Conservation (phyloP, 352 stramenopile species). For the Phytophthora nicotianae region DNA sequence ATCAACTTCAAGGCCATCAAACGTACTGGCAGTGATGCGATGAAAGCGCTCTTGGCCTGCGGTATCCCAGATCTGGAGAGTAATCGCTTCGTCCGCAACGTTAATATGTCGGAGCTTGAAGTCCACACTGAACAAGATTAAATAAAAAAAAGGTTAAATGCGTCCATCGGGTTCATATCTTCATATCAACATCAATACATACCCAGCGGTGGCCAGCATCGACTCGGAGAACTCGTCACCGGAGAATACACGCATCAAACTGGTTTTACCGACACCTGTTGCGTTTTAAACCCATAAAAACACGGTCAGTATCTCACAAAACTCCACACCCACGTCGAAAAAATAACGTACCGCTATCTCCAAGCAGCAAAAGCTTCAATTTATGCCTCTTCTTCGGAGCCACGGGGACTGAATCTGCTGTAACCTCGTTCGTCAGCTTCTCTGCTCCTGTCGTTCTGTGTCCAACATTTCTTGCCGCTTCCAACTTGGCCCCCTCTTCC, state of each 20-base stretch:
- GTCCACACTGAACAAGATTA: slow-evolving; percentile 71
- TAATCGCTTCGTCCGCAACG: slow-evolving; percentile 83
- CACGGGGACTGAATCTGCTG: slow-evolving; percentile 25
- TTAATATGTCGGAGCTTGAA: slow-evolving; percentile 93
- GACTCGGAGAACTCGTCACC: slow-evolving; percentile 92
- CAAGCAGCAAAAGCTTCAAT: slow-evolving; percentile 91
- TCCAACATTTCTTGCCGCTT: slow-evolving; percentile 14
- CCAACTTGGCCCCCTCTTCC: slow-evolving; percentile 25
- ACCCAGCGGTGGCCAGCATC: slow-evolving; percentile 91
- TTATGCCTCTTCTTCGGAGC: slow-evolving; percentile 81
- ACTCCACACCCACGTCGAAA: not conserved
- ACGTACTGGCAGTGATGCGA: slow-evolving; percentile 92
- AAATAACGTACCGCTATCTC: slow-evolving; percentile 75
- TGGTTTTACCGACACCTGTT: slow-evolving; percentile 91
- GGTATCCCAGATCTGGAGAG: slow-evolving; percentile 95
- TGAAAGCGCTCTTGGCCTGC: slow-evolving; percentile 94
- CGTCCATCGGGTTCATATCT: not conserved
- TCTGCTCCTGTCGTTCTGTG: slow-evolving; percentile 19
- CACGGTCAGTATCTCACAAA: slow-evolving; percentile 17
- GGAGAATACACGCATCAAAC: slow-evolving; percentile 93
- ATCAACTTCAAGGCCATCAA: not conserved
- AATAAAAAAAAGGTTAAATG: slow-evolving; percentile 7
- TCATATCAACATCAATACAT: slow-evolving; percentile 25
- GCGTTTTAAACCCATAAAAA: not conserved
- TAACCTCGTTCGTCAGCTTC: slow-evolving; percentile 26